Conservation (phyloP, 208 protist genomes). For the Spongospora subterranea region DNA sequence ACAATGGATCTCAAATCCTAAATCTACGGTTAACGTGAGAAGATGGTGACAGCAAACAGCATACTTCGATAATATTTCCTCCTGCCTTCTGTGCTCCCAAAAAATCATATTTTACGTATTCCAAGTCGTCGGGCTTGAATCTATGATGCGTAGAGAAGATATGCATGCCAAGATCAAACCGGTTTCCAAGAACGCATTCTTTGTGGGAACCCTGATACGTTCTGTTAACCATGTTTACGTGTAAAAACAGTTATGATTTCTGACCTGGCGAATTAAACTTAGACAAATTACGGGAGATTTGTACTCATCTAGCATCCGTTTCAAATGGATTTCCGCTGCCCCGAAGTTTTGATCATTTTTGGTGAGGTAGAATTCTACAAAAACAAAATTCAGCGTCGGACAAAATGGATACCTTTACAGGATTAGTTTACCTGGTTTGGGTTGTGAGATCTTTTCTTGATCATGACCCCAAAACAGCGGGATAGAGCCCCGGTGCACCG, state of each 20-base stretch:
- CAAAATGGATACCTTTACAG: background rate
- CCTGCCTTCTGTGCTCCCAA: constrained; percentile 26
- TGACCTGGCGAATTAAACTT: constrained; percentile 50
- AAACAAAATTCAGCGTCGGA: background rate
- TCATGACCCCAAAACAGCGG: constrained; percentile 46
- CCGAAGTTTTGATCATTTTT: background rate
- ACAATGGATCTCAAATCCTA: no score
- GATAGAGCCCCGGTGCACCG: constrained; percentile 25
- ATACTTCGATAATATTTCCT: constrained; percentile 12
- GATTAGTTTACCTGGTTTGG: constrained; percentile 48
- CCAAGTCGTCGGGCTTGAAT: background rate
- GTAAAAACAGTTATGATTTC: background rate
- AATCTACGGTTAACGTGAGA: no score
- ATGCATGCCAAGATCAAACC: background rate
- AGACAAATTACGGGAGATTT: background rate
- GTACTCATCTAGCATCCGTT: constrained; percentile 39
- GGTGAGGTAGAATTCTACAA: background rate
- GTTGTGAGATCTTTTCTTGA: constrained; percentile 9
- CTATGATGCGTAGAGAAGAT: background rate
- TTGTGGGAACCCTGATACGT: constrained; percentile 9
- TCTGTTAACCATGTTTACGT: background rate
- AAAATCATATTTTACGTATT: constrained; percentile 39
- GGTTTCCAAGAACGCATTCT: background rate
- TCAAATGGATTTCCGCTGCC: constrained; percentile 17
- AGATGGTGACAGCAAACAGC: background rate